Evolutionary conservation across 805 yeast species (phyloP).

Genomic region (Zygosaccharomyces pseudorouxii): DNA sequence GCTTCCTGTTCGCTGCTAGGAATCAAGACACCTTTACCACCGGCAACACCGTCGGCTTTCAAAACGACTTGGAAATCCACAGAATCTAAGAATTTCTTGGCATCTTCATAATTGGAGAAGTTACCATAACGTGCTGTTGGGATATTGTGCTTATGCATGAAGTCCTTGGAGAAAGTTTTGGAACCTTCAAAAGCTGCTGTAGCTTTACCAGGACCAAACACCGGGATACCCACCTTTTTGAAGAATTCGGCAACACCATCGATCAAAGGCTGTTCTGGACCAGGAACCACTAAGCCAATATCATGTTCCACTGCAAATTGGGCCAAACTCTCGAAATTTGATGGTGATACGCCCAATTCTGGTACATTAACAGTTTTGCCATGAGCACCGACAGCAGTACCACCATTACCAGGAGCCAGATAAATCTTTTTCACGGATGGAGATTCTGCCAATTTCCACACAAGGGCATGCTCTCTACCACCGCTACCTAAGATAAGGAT

Average conservation of each 20-base stretch:
- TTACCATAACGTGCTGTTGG: slow-evolving; percentile 92
- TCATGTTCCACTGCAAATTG: slow-evolving; percentile 66
- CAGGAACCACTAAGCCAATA: slow-evolving; percentile 81
- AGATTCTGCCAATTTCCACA: slow-evolving; percentile 86
- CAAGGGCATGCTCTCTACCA: slow-evolving; percentile 97
- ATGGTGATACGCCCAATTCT: slow-evolving; percentile 52
- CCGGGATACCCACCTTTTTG: slow-evolving; percentile 82
- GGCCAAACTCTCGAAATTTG: slow-evolving; percentile 66
- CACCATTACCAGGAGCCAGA: slow-evolving; percentile 98
- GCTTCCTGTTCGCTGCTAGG: slow-evolving; percentile 86
- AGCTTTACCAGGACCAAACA: slow-evolving; percentile 88
- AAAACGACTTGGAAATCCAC: slow-evolving; percentile 77
- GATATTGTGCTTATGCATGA: slow-evolving; percentile 85
- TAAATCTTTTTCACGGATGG: slow-evolving; percentile 62
- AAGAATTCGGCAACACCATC: slow-evolving; percentile 81
- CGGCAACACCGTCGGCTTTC: slow-evolving; percentile 97
- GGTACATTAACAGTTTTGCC: slow-evolving; percentile 65
- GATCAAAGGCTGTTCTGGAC: slow-evolving; percentile 98
- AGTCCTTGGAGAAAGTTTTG: slow-evolving; percentile 87
- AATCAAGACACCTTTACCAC: slow-evolving; percentile 96
- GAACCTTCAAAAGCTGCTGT: slow-evolving; percentile 98
- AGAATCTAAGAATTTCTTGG: slow-evolving; percentile 61
- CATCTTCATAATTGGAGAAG: slow-evolving; percentile 72
- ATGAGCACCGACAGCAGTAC: slow-evolving; percentile 52
- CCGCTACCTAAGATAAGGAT: slow-evolving; percentile 92